Percentiles rank a stretch among this genome's conserved stretches.
phyloP scores from a whole-genome alignment of 2,329 filamentous ascomycete species.

The Cordyceps farinosa region DNA sequence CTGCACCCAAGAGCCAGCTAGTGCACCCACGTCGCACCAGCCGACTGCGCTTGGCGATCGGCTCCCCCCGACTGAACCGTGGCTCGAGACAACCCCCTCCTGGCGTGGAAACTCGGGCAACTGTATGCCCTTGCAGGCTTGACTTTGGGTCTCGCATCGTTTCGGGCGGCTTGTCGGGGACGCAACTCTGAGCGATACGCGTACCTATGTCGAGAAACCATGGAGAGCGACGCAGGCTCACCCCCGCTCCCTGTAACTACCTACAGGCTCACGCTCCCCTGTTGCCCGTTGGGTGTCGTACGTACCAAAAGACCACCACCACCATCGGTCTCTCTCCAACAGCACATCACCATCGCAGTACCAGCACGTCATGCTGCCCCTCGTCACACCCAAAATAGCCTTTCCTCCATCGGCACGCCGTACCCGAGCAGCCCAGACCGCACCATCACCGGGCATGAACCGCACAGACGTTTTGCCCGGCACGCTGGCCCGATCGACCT shows the following conservation, averaged over 20 bases:
- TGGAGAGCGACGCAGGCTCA: neutral
- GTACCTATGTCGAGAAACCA: conserved; percentile 2
- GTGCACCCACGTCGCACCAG: neutral
- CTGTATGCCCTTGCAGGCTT: neutral
- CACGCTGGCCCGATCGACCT: conserved; percentile 6
- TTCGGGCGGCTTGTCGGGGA: neutral
- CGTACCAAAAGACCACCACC: neutral
- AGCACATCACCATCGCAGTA: neutral
- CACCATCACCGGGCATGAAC: neutral
- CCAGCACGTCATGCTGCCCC: neutral
- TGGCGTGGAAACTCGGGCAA: neutral
- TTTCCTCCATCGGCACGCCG: neutral
- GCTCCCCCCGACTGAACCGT: conserved; percentile 3
- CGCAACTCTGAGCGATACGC: neutral
- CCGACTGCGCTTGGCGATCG: conserved; percentile 8
- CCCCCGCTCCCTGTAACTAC: neutral
- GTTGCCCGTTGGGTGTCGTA: no score
- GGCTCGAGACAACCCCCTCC: neutral
- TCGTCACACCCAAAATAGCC: neutral
- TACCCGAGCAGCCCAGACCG: neutral
- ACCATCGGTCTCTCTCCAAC: neutral
- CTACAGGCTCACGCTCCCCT: neutral
- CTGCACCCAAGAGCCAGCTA: neutral
- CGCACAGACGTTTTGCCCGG: conserved; percentile 4
- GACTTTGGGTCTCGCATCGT: neutral